Percentiles rank a stretch among this genome's conserved stretches.
phyloP scores from a whole-genome alignment of 371 early-diverging fungal species.

The Apophysomyces variabilis region DNA sequence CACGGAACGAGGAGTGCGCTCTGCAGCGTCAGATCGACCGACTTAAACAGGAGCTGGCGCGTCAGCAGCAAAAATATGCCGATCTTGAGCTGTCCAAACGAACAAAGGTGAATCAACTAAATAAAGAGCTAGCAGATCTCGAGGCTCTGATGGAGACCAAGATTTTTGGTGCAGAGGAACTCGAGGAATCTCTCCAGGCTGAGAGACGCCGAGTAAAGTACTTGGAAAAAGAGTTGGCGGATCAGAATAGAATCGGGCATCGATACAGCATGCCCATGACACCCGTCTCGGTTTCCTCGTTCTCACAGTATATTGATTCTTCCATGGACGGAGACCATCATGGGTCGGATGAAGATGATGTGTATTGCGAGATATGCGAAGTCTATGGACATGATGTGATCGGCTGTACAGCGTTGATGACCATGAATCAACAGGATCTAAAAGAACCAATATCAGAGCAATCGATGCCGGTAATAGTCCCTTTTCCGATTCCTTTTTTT shows the following conservation, averaged over 20 bases:
- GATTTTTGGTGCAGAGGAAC: slow-evolving; percentile 71
- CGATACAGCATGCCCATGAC: slow-evolving; percentile 17
- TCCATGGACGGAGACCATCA: neutral
- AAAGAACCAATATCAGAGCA: slow-evolving; percentile 12
- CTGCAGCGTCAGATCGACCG: slow-evolving; percentile 47
- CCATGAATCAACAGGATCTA: slow-evolving; percentile 10
- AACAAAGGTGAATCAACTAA: slow-evolving; percentile 14
- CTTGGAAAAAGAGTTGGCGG: slow-evolving; percentile 15
- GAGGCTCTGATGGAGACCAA: slow-evolving; percentile 43
- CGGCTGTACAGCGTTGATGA: slow-evolving; percentile 51
- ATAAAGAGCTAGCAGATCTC: slow-evolving; percentile 27
- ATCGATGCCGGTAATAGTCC: neutral
- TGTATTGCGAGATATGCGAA: slow-evolving; percentile 69
- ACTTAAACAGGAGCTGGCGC: slow-evolving; percentile 51
- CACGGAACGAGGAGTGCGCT: slow-evolving; percentile 7
- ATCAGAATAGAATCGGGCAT: slow-evolving; percentile 3
- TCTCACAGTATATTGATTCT: slow-evolving; percentile 7
- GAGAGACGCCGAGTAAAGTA: slow-evolving; percentile 21
- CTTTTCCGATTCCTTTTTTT: neutral
- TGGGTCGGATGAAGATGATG: slow-evolving; percentile 2
- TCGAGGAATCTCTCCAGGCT: slow-evolving; percentile 51
- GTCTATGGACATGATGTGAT: slow-evolving; percentile 62
- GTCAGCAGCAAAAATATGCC: slow-evolving; percentile 49
- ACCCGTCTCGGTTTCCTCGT: slow-evolving; percentile 14
- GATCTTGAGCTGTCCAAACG: slow-evolving; percentile 56